Conservation (phyloP, 148 eudicot species). For the Dysphania ambrosioides region DNA sequence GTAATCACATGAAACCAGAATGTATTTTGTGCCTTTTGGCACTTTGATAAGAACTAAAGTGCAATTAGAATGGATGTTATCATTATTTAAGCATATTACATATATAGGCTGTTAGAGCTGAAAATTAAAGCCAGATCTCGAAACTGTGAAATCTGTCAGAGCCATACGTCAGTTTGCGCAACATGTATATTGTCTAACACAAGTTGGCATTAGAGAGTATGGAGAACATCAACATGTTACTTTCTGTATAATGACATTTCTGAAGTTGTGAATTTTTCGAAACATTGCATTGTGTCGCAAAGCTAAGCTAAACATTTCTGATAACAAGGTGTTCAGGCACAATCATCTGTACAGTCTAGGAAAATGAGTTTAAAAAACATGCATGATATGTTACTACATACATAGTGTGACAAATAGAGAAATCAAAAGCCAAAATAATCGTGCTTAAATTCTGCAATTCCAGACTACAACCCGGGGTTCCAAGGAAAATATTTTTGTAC, state of each 20-base stretch:
- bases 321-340: not conserved
- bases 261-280: constrained; percentile 1
- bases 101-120: not conserved
- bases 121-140: constrained; percentile 11
- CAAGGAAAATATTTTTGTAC: no score
- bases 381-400: not conserved
- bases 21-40: constrained; percentile 12
- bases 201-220: constrained; percentile 12
- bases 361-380: not conserved
- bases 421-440: no score
- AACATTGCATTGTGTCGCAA: no score
- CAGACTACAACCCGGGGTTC: no score
- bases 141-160: constrained; percentile 15
- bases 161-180: not conserved
- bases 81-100: constrained; percentile 3
- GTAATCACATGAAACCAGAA: constrained; percentile 23
- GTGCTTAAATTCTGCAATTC: no score
- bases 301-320: not conserved
- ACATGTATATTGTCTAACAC: not conserved
- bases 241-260: not conserved
- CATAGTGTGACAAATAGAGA: no score
- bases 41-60: constrained; percentile 8
- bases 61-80: constrained; percentile 9
- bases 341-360: not conserved
- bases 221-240: constrained; percentile 1